Conservation (phyloP, 805 yeast genomes). For the Kodamaea kaohsiungensis region DNA sequence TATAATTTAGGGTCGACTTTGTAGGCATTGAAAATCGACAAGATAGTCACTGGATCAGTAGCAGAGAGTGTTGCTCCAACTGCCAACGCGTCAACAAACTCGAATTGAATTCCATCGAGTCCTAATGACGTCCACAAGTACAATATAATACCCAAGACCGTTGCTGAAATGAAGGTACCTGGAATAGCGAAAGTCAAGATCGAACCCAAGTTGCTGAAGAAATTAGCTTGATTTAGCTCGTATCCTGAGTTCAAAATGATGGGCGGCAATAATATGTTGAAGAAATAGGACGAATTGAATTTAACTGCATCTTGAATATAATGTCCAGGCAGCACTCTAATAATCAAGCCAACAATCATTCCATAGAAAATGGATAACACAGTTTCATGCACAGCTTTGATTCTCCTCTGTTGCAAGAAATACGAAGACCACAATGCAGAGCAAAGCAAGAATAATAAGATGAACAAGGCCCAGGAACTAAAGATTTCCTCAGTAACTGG, state of each 20-base stretch:
- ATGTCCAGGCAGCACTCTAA: slow-evolving; percentile 92
- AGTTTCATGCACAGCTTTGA: slow-evolving; percentile 96
- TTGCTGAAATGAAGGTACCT: slow-evolving; percentile 90
- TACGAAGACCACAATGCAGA: slow-evolving; percentile 95
- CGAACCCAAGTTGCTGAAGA: slow-evolving; percentile 87
- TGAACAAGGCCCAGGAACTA: slow-evolving; percentile 96
- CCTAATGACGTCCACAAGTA: slow-evolving; percentile 92
- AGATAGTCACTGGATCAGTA: slow-evolving; percentile 96
- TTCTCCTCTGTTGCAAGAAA: slow-evolving; percentile 84
- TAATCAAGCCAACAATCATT: slow-evolving; percentile 90
- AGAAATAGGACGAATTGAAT: slow-evolving; percentile 90
- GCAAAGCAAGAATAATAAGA: slow-evolving; percentile 73
- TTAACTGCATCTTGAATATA: slow-evolving; percentile 96
- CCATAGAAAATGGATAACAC: slow-evolving; percentile 95
- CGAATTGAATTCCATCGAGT: slow-evolving; percentile 80
- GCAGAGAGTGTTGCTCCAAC: slow-evolving; percentile 98
- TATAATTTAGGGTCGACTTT: slow-evolving; percentile 97
- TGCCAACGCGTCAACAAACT: slow-evolving; percentile 95
- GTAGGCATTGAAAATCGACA: slow-evolving; percentile 94
- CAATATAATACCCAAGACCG: slow-evolving; percentile 85
- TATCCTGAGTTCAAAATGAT: slow-evolving; percentile 95
- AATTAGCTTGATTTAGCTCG: slow-evolving; percentile 93
- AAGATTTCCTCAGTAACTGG: slow-evolving; percentile 94
- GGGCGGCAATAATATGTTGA: slow-evolving; percentile 92
- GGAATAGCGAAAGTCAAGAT: slow-evolving; percentile 94